phyloP scores from a whole-genome alignment of 208 protist species.

The Leishmania martiniquensis region DNA sequence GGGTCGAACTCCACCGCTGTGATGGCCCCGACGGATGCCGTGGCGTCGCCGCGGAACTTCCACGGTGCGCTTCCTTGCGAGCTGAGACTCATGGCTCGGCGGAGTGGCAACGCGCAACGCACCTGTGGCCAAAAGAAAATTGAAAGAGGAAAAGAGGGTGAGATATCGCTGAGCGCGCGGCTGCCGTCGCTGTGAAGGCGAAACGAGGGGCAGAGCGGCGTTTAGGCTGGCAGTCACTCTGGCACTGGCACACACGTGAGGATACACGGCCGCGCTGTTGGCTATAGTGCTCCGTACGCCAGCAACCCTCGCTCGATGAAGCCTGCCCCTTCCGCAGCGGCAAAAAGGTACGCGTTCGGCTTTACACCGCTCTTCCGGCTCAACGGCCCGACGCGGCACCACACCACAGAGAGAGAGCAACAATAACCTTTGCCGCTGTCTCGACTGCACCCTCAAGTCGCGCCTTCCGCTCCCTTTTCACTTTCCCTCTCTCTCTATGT shows the following conservation, averaged over 20 bases:
- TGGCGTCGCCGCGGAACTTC: conserved; percentile 69
- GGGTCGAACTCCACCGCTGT: conserved; percentile 89
- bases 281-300: background rate
- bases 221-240: background rate
- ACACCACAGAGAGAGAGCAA: background rate
- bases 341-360: background rate
- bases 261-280: background rate
- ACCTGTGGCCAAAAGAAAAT: background rate
- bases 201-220: background rate
- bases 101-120: background rate
- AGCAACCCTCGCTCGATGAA: background rate
- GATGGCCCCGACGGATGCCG: conserved; percentile 67
- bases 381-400: background rate
- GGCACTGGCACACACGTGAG: background rate
- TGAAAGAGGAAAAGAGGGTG: background rate
- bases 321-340: background rate
- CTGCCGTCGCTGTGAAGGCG: background rate
- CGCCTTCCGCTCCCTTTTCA: background rate
- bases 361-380: background rate
- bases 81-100: conserved; percentile 25
- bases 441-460: background rate
- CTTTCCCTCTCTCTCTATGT: background rate
- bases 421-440: background rate
- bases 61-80: conserved; percentile 50
- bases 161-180: background rate